phyloP scores from a whole-genome alignment of 2,329 filamentous ascomycete genomes.

The Zymoseptoria ardabiliae region DNA sequence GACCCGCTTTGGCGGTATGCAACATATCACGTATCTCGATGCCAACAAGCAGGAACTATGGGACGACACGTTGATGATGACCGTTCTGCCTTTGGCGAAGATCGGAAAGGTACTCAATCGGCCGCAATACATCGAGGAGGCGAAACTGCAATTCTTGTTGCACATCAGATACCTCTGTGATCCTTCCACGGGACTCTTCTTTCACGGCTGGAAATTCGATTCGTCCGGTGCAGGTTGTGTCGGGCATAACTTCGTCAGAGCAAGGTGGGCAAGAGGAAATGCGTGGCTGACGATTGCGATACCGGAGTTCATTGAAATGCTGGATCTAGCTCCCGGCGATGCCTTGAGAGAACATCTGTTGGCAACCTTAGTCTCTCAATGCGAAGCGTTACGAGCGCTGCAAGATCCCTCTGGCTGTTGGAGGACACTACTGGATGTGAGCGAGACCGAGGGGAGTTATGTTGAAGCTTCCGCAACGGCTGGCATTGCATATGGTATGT shows the following conservation, averaged over 20 bases:
- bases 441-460: constrained; percentile 62
- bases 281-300: constrained; percentile 78
- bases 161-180: constrained; percentile 77
- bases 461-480: constrained; percentile 71
- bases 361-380: constrained; percentile 61
- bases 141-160: constrained; percentile 67
- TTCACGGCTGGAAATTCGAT: constrained; percentile 75
- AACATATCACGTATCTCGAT: constrained; percentile 66
- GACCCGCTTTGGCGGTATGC: constrained; percentile 65
- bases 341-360: constrained; percentile 54
- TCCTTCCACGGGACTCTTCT: constrained; percentile 63
- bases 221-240: constrained; percentile 45
- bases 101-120: constrained; percentile 64
- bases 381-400: constrained; percentile 53
- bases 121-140: constrained; percentile 68
- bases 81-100: constrained; percentile 70
- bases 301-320: constrained; percentile 69
- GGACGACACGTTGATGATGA: constrained; percentile 88
- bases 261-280: constrained; percentile 55
- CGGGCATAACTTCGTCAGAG: constrained; percentile 51
- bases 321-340: constrained; percentile 54
- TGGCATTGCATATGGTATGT: constrained; percentile 71
- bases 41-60: constrained; percentile 69
- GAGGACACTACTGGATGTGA: constrained; percentile 65
- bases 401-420: constrained; percentile 60